phyloP scores from a whole-genome alignment of 129 eudicot species.

The Oenanthe sinensis region DNA sequence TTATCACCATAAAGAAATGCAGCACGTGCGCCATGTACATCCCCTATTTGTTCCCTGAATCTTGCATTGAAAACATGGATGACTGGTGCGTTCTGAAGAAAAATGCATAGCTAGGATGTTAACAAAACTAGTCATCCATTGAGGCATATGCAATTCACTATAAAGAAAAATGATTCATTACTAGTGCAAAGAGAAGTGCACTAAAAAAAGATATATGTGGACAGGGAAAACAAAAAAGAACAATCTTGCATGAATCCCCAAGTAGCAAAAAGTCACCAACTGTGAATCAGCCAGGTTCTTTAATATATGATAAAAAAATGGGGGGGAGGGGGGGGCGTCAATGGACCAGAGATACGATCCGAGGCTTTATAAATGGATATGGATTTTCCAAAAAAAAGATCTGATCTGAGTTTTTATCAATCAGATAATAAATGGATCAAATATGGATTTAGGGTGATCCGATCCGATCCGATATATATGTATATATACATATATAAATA shows the following conservation, averaged over 20 bases:
- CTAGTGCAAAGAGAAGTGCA: not conserved
- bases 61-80: slow-evolving; percentile 76
- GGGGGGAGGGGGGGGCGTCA: too few species aligned
- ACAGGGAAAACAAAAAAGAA: not conserved
- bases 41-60: slow-evolving; percentile 81
- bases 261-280: not conserved
- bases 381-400: too few species aligned
- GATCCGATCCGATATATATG: too few species aligned
- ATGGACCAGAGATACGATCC: too few species aligned
- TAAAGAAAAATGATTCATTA: not conserved
- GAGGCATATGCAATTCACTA: not conserved
- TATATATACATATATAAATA: too few species aligned
- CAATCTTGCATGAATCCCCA: not conserved
- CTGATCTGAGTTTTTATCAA: too few species aligned
- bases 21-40: slow-evolving; percentile 62
- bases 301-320: not conserved
- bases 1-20: slow-evolving; percentile 39
- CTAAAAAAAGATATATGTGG: not conserved
- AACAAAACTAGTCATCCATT: not conserved
- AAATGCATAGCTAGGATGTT: slow-evolving; percentile 10
- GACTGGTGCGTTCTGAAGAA: slow-evolving; percentile 53
- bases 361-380: too few species aligned
- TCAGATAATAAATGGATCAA: too few species aligned
- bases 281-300: not conserved
- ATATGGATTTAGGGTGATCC: too few species aligned